Evolutionary conservation across 1,284 basidiomycete genomes (phyloP).

Genomic region (Polyporus tsugae): DNA sequence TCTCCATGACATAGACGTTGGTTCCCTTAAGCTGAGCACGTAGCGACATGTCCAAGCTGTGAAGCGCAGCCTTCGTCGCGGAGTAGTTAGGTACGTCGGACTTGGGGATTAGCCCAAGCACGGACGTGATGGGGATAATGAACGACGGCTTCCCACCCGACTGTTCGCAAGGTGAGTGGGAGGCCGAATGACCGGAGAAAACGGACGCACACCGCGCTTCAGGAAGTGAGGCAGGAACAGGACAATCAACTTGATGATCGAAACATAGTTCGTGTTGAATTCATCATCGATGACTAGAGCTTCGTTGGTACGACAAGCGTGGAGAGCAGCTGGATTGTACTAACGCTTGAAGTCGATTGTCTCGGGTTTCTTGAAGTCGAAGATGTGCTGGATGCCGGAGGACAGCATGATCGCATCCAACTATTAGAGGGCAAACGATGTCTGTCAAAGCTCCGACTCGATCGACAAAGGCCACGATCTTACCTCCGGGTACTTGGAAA

Average conservation of each 20-base stretch:
- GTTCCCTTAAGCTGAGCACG: conserved; percentile 56
- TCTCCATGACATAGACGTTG: conserved; percentile 64
- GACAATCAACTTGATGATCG: conserved; percentile 58
- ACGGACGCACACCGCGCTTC: conserved; percentile 53
- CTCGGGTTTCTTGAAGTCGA: conserved; percentile 58
- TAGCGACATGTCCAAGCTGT: conserved; percentile 60
- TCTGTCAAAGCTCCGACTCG: neutral
- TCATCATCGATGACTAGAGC: conserved; percentile 56
- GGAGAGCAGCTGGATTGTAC: conserved; percentile 19
- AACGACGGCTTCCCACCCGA: conserved; percentile 54
- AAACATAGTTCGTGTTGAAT: conserved; percentile 63
- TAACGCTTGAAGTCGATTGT: conserved; percentile 56
- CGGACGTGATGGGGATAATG: conserved; percentile 62
- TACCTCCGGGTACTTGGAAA: conserved; percentile 58
- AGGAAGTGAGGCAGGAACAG: conserved; percentile 66
- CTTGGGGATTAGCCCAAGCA: conserved; percentile 55
- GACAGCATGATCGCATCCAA: conserved; percentile 58
- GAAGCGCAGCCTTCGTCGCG: conserved; percentile 70
- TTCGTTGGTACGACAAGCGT: neutral
- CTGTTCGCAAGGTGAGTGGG: conserved; percentile 34
- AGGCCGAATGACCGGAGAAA: neutral
- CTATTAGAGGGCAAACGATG: conserved; percentile 41
- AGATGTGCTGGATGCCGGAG: conserved; percentile 63
- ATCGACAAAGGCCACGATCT: conserved; percentile 18
- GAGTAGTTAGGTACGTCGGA: conserved; percentile 58